Conservation (phyloP, 2,329 filamentous ascomycete genomes). For the Colletotrichum cuscutae region DNA sequence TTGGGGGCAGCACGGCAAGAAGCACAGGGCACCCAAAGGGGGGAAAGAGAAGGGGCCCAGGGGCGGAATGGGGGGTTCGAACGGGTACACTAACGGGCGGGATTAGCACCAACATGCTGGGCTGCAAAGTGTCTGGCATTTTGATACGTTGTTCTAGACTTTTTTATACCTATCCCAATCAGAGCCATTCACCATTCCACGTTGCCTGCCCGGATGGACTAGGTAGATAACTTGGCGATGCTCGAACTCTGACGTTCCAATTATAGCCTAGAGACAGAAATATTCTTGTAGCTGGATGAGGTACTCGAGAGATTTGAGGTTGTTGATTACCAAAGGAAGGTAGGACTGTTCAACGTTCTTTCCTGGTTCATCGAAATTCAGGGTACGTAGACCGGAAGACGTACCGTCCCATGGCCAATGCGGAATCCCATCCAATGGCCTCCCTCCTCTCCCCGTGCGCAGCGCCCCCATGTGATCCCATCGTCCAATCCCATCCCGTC, state of each 20-base stretch:
- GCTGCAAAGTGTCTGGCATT: slow-evolving; percentile 18
- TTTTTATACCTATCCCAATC: slow-evolving; percentile 1
- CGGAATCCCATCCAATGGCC: slow-evolving; percentile 15
- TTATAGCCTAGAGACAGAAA: too few species aligned
- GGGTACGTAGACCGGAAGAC: not conserved
- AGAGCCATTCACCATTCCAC: slow-evolving; percentile 2
- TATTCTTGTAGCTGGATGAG: too few species aligned
- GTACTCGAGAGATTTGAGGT: not conserved
- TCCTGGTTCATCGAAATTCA: not conserved
- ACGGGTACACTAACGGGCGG: slow-evolving; percentile 20
- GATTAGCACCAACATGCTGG: slow-evolving; percentile 5
- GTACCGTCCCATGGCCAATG: slow-evolving; percentile 21
- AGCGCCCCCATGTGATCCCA: slow-evolving; percentile 3
- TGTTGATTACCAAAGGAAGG: not conserved
- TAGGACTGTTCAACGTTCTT: not conserved
- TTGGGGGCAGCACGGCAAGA: slow-evolving; percentile 16
- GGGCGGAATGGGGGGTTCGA: not conserved
- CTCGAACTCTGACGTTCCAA: not conserved
- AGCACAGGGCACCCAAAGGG: slow-evolving; percentile 17
- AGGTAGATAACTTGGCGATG: too few species aligned
- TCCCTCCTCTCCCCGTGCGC: slow-evolving; percentile 1
- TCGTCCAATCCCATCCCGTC: slow-evolving; percentile 17
- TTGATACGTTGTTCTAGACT: not conserved
- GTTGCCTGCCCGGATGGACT: not conserved
- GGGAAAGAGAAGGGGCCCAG: not conserved